phyloP scores from a whole-genome alignment of 805 yeast species.

The Candida taoyuanica region DNA sequence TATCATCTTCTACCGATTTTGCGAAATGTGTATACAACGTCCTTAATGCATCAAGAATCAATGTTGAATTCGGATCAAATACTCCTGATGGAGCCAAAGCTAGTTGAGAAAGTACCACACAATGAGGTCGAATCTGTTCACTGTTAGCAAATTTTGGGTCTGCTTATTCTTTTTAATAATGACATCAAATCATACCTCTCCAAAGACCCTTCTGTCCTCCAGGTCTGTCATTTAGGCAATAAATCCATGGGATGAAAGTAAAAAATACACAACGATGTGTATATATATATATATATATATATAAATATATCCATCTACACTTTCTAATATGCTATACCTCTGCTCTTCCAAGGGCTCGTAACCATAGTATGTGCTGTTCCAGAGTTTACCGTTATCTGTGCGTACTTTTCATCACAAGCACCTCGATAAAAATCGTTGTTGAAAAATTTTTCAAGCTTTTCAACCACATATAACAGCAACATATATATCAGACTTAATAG shows the following conservation, averaged over 20 bases:
- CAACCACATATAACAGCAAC: too few species aligned
- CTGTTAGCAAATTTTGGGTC: too few species aligned
- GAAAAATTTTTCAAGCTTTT: neutral
- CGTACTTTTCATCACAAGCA: slow-evolving; percentile 4
- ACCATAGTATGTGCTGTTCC: neutral
- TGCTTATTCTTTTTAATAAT: too few species aligned
- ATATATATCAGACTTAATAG: too few species aligned
- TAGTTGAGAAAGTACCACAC: slow-evolving; percentile 40
- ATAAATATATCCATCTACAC: too few species aligned
- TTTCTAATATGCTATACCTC: too few species aligned
- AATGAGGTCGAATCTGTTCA: slow-evolving; percentile 37
- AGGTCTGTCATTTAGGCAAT: slow-evolving; percentile 8
- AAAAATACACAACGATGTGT: too few species aligned
- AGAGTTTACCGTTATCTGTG: neutral
- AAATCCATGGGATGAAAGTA: too few species aligned
- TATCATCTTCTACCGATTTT: slow-evolving; percentile 14
- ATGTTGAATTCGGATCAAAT: slow-evolving; percentile 30
- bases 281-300: too few species aligned
- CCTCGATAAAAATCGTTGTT: too few species aligned
- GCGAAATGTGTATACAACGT: slow-evolving; percentile 27
- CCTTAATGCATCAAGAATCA: slow-evolving; percentile 31
- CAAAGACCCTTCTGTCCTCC: slow-evolving; percentile 18
- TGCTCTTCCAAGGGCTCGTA: too few species aligned
- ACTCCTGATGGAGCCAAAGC: slow-evolving; percentile 37
- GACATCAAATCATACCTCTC: slow-evolving; percentile 13